phyloP scores from a whole-genome alignment of 2,329 filamentous ascomycete species.

The Rasamsonia emersonii region DNA sequence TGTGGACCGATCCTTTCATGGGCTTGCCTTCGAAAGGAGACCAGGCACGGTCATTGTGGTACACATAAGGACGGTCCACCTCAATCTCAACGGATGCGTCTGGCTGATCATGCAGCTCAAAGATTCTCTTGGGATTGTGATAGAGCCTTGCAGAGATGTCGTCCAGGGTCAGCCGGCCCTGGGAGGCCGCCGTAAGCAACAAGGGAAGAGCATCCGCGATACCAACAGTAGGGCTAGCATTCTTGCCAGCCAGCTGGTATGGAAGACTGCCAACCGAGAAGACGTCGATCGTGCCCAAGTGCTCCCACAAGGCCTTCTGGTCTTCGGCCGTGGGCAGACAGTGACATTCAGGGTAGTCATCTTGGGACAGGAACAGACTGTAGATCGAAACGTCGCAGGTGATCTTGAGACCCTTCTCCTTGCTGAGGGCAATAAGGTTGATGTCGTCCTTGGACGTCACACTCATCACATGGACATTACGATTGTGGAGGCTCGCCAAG shows the following conservation, averaged over 20 bases:
- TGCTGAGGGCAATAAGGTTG: conserved; percentile 65
- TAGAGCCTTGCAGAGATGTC: conserved; percentile 64
- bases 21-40: conserved; percentile 63
- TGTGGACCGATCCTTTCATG: conserved; percentile 62
- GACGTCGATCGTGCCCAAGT: conserved; percentile 64
- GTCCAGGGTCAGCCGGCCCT: conserved; percentile 64
- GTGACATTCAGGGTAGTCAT: conserved; percentile 59
- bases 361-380: conserved; percentile 63
- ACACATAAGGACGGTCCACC: conserved; percentile 60
- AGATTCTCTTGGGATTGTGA: conserved; percentile 71
- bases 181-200: conserved; percentile 65
- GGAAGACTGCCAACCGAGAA: conserved; percentile 73
- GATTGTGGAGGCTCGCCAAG: conserved; percentile 66
- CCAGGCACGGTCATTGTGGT: conserved; percentile 48
- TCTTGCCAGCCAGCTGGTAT: conserved; percentile 59
- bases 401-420: conserved; percentile 71
- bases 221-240: conserved; percentile 53
- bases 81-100: conserved; percentile 66
- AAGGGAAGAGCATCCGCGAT: conserved; percentile 67
- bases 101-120: conserved; percentile 72
- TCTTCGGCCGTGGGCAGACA: conserved; percentile 59
- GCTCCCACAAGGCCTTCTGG: conserved; percentile 65
- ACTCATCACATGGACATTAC: conserved; percentile 70
- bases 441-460: conserved; percentile 78
- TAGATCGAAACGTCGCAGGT: conserved; percentile 79